Conservation (phyloP, 176 grass and related monocot genomes). For the Sorghum bicolor region DNA sequence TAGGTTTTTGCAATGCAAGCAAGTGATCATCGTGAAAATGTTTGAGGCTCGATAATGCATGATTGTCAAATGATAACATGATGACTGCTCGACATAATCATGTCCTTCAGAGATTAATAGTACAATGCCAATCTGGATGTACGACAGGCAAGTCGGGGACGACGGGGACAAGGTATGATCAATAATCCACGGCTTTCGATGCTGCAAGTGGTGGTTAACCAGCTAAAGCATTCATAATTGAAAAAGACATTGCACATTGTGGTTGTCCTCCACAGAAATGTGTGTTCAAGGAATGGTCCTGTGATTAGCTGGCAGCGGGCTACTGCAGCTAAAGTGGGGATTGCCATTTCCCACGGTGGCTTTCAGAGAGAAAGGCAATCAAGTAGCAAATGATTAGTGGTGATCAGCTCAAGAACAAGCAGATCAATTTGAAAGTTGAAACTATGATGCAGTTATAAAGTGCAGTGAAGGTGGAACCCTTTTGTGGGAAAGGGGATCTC, state of each 20-base stretch:
- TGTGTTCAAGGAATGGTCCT: constrained; percentile 15
- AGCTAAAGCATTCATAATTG: constrained; percentile 33
- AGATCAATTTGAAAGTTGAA: constrained; percentile 27
- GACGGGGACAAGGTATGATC: constrained; percentile 1
- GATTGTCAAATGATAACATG: neutral
- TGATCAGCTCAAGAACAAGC: constrained; percentile 33
- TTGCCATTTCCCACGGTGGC: neutral
- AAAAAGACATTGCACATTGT: constrained; percentile 15
- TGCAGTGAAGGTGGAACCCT: neutral
- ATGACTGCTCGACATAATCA: neutral
- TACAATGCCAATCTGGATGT: constrained; percentile 24
- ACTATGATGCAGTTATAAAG: constrained; percentile 48
- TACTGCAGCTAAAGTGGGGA: neutral
- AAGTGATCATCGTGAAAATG: neutral
- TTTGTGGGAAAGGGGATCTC: constrained; percentile 46
- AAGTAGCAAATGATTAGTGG: constrained; percentile 33
- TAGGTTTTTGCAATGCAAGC: neutral
- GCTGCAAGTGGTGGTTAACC: constrained; percentile 26
- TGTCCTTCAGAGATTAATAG: neutral
- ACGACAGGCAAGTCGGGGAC: constrained; percentile 3
- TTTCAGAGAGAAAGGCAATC: constrained; percentile 12
- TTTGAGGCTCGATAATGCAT: too few species aligned
- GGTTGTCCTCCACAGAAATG: neutral
- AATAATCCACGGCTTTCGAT: constrained; percentile 15
- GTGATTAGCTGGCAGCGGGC: constrained; percentile 18